phyloP scores from a whole-genome alignment of 148 eudicot genomes.

The Euryodendron excelsum region DNA sequence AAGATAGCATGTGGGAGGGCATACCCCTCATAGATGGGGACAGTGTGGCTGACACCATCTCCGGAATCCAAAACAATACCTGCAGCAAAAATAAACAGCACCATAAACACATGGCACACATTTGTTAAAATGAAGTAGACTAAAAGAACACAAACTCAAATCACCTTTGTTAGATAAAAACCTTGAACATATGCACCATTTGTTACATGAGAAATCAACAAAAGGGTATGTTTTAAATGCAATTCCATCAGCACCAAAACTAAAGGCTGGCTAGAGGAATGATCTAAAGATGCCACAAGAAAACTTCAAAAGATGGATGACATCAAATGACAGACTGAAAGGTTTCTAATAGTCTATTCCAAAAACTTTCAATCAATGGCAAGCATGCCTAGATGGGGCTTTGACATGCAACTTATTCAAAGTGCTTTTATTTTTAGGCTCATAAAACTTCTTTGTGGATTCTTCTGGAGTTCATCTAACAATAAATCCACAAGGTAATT shows the following conservation, averaged over 20 bases:
- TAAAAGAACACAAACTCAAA: not conserved
- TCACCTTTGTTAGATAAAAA: not conserved
- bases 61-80: no score
- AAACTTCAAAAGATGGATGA: not conserved
- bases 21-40: no score
- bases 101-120: not conserved
- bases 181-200: not conserved
- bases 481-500: not conserved
- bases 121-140: not conserved
- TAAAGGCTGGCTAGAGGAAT: not conserved
- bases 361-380: not conserved
- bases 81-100: constrained; percentile 5
- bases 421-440: not conserved
- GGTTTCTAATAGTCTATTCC: not conserved
- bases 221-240: not conserved
- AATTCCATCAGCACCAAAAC: not conserved
- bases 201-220: not conserved
- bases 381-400: not conserved
- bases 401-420: not conserved
- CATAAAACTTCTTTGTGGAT: not conserved
- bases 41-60: no score
- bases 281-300: no score
- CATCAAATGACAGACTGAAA: not conserved
- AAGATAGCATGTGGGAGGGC: constrained; percentile 16
- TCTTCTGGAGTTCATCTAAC: not conserved